phyloP scores from a whole-genome alignment of 208 protist genomes.

The Acanthamoeba culbertsoni region DNA sequence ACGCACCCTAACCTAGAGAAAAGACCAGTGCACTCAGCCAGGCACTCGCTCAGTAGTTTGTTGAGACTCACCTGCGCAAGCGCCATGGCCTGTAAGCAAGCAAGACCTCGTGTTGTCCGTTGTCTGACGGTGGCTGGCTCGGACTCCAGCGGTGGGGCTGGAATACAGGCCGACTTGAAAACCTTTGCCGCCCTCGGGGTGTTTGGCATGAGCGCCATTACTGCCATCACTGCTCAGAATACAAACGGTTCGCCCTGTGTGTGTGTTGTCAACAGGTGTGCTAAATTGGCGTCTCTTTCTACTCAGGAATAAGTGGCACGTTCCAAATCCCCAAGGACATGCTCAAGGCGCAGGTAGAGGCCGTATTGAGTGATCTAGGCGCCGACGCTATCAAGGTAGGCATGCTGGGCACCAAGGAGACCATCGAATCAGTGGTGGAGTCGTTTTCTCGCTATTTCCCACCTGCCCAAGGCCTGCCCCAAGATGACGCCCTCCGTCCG shows the following conservation, averaged over 20 bases:
- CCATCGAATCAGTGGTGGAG: conserved; percentile 21
- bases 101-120: neutral
- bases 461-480: neutral
- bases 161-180: conserved; percentile 78
- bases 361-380: conserved; percentile 61
- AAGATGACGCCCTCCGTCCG: neutral
- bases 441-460: neutral
- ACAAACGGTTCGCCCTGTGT: neutral
- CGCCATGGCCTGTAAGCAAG: too few relatives aligned
- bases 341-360: conserved; percentile 63
- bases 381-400: conserved; percentile 71
- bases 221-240: conserved; percentile 73
- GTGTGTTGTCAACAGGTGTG: neutral
- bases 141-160: conserved; percentile 70
- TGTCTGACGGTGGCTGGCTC: conserved; percentile 68
- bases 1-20: too few relatives aligned
- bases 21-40: too few relatives aligned
- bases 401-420: conserved; percentile 67
- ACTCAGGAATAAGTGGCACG: conserved; percentile 53
- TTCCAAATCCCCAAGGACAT: neutral
- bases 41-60: too few relatives aligned
- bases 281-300: too few relatives aligned
- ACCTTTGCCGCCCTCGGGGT: conserved; percentile 61
- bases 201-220: conserved; percentile 72
- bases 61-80: too few relatives aligned